Conservation (phyloP, 768 basidiomycete genomes). For the Podaxis sp. region DNA sequence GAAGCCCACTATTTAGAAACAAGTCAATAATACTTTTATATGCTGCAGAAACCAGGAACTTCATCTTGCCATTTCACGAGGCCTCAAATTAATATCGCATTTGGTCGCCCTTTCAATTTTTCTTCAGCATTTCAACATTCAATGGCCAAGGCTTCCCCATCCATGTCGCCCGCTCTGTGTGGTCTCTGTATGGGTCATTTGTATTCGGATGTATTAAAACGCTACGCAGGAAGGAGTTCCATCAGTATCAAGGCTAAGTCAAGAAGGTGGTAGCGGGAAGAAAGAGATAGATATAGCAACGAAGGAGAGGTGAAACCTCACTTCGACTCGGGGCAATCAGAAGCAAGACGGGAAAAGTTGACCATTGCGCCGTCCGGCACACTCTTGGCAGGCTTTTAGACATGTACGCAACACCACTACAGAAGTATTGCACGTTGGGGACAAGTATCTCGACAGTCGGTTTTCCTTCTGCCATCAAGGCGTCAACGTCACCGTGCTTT, state of each 20-base stretch:
- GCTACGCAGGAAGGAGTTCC: conserved; percentile 26
- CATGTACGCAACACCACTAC: not conserved
- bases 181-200: conserved; percentile 47
- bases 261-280: not conserved
- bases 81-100: not conserved
- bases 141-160: conserved; percentile 62
- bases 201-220: conserved; percentile 75
- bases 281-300: not conserved
- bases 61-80: not conserved
- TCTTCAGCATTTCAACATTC: conserved; percentile 34
- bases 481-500: not conserved
- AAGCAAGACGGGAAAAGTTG: not conserved
- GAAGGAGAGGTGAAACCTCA: not conserved
- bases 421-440: not conserved
- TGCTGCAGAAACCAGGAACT: not conserved
- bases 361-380: not conserved
- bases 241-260: not conserved
- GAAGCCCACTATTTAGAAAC: not conserved
- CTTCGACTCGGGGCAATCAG: not conserved
- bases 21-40: not conserved
- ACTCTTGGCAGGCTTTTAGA: not conserved
- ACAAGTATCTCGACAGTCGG: not conserved
- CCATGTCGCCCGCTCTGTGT: conserved; percentile 62
- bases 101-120: not conserved
- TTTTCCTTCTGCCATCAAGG: not conserved